Base-by-base conservation (phyloP, 1,284 basidiomycete species). In the Volvariella surrecta region DNA sequence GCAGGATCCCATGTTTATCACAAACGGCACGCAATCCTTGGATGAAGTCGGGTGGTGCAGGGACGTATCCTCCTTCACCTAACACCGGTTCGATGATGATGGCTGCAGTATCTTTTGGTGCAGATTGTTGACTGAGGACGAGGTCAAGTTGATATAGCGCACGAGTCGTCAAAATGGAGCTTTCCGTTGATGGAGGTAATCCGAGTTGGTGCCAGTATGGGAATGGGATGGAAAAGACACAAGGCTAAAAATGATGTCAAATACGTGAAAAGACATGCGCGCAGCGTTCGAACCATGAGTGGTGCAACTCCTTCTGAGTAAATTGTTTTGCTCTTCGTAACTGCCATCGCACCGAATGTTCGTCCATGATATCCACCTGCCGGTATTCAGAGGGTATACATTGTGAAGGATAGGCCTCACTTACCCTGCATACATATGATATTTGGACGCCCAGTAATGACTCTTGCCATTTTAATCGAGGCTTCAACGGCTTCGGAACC, bases 151-250 rank as follows among this genome's bases (percentile, higher is more conserved):
- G 89, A 63, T 86, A 82, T 28, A 92, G 71, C 20, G 85, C 82
- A 42, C 80, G 64, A 16, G 74, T 59, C 40, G 86, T 76, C 22
- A 94, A 74, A 50, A 81, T 74, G 18, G 79, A 72, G 48, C 77
- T 67, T 10, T 80, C 67, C 1, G 89, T 86, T 22, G 70, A 67
- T 2, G 73, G 69, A 1, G 79, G 64, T 3, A 87, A 59, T 39
- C 82, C 82, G 48, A 84, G 69, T 55, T 94, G 89, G 62, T 96
- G 89, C 87, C 92, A 97, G 70, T 86, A 98, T 0, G 94, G 95
- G 73, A 79, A 99, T 0, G 91, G 79, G 6, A 82, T 76, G 0
- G 79, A 70, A 64, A 82, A 92, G 3, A 87, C 86, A 7, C 92
- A 89, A 30, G 88, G 87, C 89, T 92, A 55, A 17, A 35, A 35